These are phyloP conservation scores for Xylaria sp. DNA, from an alignment of 2,329 filamentous ascomycete species.

Conservation along the genomic window DNA sequence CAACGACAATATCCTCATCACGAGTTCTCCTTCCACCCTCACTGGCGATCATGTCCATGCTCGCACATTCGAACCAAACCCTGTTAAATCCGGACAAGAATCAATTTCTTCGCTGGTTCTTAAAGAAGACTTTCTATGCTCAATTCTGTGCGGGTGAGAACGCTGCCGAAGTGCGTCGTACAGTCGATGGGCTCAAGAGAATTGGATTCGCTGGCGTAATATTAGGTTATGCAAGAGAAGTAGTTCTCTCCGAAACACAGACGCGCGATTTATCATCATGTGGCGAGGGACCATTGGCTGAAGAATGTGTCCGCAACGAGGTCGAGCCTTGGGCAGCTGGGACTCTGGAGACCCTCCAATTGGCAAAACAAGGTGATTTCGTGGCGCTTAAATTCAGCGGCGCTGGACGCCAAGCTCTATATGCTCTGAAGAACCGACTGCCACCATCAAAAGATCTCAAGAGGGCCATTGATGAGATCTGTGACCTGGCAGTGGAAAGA, in stretches of 20 bases:
- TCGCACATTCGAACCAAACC: slow-evolving; percentile 74
- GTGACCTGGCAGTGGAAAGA: slow-evolving; percentile 73
- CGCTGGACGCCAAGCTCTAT: slow-evolving; percentile 77
- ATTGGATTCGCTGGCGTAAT: slow-evolving; percentile 88
- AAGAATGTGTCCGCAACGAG: slow-evolving; percentile 65
- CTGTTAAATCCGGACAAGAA: slow-evolving; percentile 81
- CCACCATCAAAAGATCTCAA: slow-evolving; percentile 72
- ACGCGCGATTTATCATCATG: slow-evolving; percentile 56
- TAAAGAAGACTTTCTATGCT: slow-evolving; percentile 87
- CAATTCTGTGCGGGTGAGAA: slow-evolving; percentile 92
- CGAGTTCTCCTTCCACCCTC: slow-evolving; percentile 75
- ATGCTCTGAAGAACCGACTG: slow-evolving; percentile 70
- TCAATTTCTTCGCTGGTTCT: slow-evolving; percentile 71
- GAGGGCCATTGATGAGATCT: slow-evolving; percentile 77
- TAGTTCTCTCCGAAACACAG: slow-evolving; percentile 72
- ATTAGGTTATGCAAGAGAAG: slow-evolving; percentile 83
- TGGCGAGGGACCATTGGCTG: slow-evolving; percentile 59
- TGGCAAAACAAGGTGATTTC: slow-evolving; percentile 77
- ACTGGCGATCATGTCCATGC: slow-evolving; percentile 71
- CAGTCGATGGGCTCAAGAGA: slow-evolving; percentile 71
- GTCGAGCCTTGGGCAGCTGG: slow-evolving; percentile 78
- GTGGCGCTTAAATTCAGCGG: slow-evolving; percentile 83
- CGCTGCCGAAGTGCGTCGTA: slow-evolving; percentile 71
- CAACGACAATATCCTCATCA: slow-evolving; percentile 76
- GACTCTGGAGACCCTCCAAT: slow-evolving; percentile 75